Evolutionary conservation across 257 asterid species (phyloP), one percentile per base, ranked within the genome.

Genomic region (Solanum tacnaense): DNA sequence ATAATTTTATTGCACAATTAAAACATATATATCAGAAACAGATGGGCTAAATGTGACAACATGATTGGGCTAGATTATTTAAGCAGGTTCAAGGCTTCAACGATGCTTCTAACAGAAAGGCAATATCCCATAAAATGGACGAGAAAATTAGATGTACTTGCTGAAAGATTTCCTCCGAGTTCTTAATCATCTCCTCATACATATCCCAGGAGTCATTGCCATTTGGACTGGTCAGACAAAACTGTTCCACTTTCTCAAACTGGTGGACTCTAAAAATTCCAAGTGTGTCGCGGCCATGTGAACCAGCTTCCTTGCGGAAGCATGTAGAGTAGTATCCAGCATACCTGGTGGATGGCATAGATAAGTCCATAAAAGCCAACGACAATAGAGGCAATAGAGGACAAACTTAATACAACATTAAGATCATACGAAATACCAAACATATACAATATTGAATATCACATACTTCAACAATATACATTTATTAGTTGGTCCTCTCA

Each of bases 301-400:
- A 94, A 84, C 99, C 99, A 78, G 97, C 99, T 92, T 96, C 98
- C 91, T 97, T 96, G 29, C 98, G 95, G 87, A 97, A 97, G 92
- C 99, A 97, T 7, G 98, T 89, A 0, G 98, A 97, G 78, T 93
- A 95, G 41, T 36, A 36, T 84, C 99, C 99, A 70, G 98, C 98
- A 90, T 96, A 96, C 84, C 99, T 95, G 89, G 90, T 73, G 84
- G 39, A 88, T 87, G 44, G 29, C 75, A 85, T 13, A 78, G 15
- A 25, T 78, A 41, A 78, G 84, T 41, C 62, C 84, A 78, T 41
- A 13, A 4, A 78, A 41, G 36, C 84, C 62, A 78, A 78, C 62
- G 32, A 23, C 11, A 78, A 25, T 13, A 36, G 34, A 75, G 11
- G 83, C 32, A 75, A 75, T 39, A n/a, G n/a, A 39, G 60, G 12